Evolutionary conservation across 257 asterid genomes (phyloP).

Genomic region (Plantago major): DNA sequence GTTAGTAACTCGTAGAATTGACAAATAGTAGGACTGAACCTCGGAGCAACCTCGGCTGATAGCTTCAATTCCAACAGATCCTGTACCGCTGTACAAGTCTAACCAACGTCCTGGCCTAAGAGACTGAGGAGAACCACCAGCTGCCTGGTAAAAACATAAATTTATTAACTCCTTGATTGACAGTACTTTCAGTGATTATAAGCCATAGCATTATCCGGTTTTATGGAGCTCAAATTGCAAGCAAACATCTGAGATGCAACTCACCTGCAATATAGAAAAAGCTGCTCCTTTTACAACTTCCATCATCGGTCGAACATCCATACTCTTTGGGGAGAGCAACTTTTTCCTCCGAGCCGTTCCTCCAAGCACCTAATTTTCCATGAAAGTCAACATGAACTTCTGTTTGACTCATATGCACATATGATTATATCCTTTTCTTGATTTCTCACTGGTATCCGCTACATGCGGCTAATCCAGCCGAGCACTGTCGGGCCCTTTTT

Average conservation of each 20-base stretch:
- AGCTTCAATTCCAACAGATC: conserved; percentile 98
- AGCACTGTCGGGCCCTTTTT: too few species aligned
- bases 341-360: conserved; percentile 92
- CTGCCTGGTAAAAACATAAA: conserved; percentile 52
- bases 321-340: conserved; percentile 88
- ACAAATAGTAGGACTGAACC: conserved; percentile 31
- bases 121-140: conserved; percentile 84
- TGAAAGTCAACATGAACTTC: conserved; percentile 5
- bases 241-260: conserved; percentile 1
- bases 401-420: neutral
- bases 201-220: neutral
- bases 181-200: neutral
- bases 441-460: too few species aligned
- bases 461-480: too few species aligned
- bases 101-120: conserved; percentile 95
- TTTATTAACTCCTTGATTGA: conserved; percentile 10
- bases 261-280: conserved; percentile 85
- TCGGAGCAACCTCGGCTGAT: conserved; percentile 96
- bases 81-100: conserved; percentile 97
- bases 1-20: too few species aligned
- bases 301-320: conserved; percentile 99
- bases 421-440: neutral
- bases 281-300: conserved; percentile 98
- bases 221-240: conserved; percentile 12
- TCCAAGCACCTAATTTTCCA: conserved; percentile 72